Base-by-base conservation (phyloP, 108 stramenopile genomes). In the Skeletonema menzelii region DNA sequence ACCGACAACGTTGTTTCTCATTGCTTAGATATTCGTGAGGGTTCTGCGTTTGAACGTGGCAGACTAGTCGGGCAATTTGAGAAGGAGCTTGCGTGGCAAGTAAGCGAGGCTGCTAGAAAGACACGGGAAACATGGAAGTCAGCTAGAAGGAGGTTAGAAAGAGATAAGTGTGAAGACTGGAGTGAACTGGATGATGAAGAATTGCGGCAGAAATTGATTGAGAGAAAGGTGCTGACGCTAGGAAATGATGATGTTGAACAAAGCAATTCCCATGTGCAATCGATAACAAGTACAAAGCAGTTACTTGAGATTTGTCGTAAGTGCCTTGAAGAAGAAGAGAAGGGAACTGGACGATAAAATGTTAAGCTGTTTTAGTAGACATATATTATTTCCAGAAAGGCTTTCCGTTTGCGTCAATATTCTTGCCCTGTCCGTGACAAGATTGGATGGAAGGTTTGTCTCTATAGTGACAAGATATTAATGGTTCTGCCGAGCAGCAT, bases 21-120 rank as follows among this genome's bases (percentile, higher is more conserved):
- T 65, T 72, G 77, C 4, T 44, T 83, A 35, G 82, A 83, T 63
- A 76, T 86, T 47, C 64, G 87, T 61, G 89, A 88, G 30, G 88
- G 90, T 1, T 83, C 73, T 22, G 83, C 91, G 0, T 95, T 95
- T 76, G 80, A 87, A 38, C 56, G 91, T 32, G 93, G 93, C 26
- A 70, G 88, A 31, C 58, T 86, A 71, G 59, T 92, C 0, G 93
- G 93, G 26, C 79, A 85, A 32, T 60, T 84, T 32, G 89, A 95
- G 66, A 87, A 90, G 31, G 89, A 92, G 69, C 56, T 86, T 24
- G 85, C 86, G 67, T 89, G 88, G 88, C 84, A 84, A 62, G 63
- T 83, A 2, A 75, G 82, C 56, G 86, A 91, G 32, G 77, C 76
- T 62, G 75, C 72, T 22, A 84, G 85, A 49, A 66, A 64, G 59